A percentile compares a stretch with the other conserved stretches of the same genome.
Evolutionary conservation across 352 stramenopile genomes (phyloP).

Genomic region (Pythium pyrilobum): DNA sequence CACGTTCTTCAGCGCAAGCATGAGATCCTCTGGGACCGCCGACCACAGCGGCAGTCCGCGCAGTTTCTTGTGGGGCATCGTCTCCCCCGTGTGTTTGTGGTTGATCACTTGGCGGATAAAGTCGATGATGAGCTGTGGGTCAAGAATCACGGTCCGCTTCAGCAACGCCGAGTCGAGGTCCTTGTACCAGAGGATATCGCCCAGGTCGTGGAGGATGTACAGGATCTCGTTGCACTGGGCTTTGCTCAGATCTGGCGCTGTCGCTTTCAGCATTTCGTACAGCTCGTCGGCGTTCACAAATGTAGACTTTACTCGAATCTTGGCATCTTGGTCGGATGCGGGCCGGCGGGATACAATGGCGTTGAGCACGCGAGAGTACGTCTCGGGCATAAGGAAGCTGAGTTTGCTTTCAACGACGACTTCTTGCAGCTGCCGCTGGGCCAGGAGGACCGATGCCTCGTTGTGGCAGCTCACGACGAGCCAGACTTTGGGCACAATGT

Average conservation of each 20-base stretch:
- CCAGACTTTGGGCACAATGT: background rate
- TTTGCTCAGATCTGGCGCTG: background rate
- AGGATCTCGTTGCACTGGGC: background rate
- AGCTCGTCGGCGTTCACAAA: too few species aligned
- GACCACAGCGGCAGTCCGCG: background rate
- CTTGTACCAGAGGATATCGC: background rate
- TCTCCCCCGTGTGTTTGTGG: background rate
- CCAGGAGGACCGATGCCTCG: background rate
- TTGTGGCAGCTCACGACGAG: background rate
- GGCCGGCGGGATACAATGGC: background rate
- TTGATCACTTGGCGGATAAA: background rate
- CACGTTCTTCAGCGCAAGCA: constrained; percentile 14
- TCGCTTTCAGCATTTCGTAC: background rate
- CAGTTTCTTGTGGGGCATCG: background rate
- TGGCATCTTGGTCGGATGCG: background rate
- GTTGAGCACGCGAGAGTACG: too few species aligned
- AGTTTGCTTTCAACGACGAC: background rate
- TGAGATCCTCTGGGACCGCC: background rate
- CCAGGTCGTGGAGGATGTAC: background rate
- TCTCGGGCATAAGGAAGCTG: background rate
- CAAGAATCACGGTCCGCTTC: background rate
- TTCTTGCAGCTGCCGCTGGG: background rate
- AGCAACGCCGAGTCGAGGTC: background rate
- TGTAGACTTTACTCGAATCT: too few species aligned
- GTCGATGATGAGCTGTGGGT: background rate